A percentile compares a stretch with the other conserved stretches of the same genome.
Conservation (phyloP, 2,329 filamentous ascomycete genomes). For the Fonsecaea monophora region DNA sequence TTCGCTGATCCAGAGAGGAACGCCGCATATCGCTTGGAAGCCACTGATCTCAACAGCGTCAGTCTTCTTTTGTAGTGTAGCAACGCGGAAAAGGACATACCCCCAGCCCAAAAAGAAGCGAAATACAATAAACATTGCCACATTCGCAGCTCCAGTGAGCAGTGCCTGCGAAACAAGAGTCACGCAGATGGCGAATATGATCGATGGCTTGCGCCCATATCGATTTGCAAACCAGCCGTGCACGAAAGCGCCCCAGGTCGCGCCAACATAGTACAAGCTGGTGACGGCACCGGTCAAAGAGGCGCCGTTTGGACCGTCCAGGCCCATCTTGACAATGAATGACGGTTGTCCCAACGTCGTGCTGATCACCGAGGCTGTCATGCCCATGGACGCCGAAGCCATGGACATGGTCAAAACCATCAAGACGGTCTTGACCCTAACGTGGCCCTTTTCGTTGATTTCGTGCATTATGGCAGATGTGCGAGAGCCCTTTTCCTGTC, state of each 20-base stretch:
- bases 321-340: constrained; percentile 47
- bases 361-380: constrained; percentile 37
- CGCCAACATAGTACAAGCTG: constrained; percentile 17
- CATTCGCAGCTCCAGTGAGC: constrained; percentile 10
- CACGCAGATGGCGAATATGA: not conserved
- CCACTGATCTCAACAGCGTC: not conserved
- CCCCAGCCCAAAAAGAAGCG: constrained; percentile 23
- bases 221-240: not conserved
- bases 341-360: constrained; percentile 47
- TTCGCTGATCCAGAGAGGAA: constrained; percentile 70
- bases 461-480: not conserved
- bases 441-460: constrained; percentile 3
- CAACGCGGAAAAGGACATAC: constrained; percentile 11
- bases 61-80: not conserved
- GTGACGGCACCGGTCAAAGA: constrained; percentile 8
- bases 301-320: constrained; percentile 6
- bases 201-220: constrained; percentile 14
- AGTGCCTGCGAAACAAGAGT: constrained; percentile 12
- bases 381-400: constrained; percentile 8
- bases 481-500: not conserved
- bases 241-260: constrained; percentile 14
- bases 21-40: constrained; percentile 7
- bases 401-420: constrained; percentile 9
- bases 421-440: not conserved
- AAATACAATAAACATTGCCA: constrained; percentile 28